Evolutionary conservation across 768 basidiomycete species (phyloP), one percentile per base, ranked within the genome.

Genomic region (Suillus ampliporus): DNA sequence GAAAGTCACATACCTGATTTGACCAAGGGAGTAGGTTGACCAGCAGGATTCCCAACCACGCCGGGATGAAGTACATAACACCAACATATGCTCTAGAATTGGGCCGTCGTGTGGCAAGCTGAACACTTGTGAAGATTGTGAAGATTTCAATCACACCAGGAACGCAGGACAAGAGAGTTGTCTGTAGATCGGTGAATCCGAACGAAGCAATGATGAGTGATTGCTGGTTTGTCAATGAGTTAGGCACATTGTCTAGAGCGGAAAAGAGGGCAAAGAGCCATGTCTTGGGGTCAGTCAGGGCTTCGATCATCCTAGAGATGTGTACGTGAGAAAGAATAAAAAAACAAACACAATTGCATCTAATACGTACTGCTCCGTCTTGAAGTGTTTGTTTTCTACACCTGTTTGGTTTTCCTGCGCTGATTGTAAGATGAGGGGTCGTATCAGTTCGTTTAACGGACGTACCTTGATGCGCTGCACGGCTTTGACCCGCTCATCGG

Each of bases 331-430:
- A 26, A 66, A 41, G 28, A n/a, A 41, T 44, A 21, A 40, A n/a
- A n/a, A n/a, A n/a, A 17, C 21, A 7, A 28, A 23, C 23, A 17
- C 41, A n/a, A 17, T 48, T 31, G 63, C 19, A 57, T 47, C 41
- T 15, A 38, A 58, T 28, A 78, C 86, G 62, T 65, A 89, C 88
- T 91, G 89, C 41, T 89, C 85, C 58, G 79, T 83, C 78, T 91
- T 91, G 79, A 88, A 91, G 52, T 80, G 79, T 71, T 91, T 91
- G 69, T 89, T 90, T 75, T 90, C 89, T 13, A 90, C 82, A 57
- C 89, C 89, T 5, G 87, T 87, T 82, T 90, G 87, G 64, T 90
- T 89, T 69, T 76, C 81, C 83, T 85, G 67, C 15, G 14, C 15
- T 28, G 19, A 51, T n/a, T 9, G 38, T 28, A 23, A 26, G 31